Evolutionary conservation across 2,329 filamentous ascomycete species (phyloP).

Genomic region (Diaporthe longicolla): DNA sequence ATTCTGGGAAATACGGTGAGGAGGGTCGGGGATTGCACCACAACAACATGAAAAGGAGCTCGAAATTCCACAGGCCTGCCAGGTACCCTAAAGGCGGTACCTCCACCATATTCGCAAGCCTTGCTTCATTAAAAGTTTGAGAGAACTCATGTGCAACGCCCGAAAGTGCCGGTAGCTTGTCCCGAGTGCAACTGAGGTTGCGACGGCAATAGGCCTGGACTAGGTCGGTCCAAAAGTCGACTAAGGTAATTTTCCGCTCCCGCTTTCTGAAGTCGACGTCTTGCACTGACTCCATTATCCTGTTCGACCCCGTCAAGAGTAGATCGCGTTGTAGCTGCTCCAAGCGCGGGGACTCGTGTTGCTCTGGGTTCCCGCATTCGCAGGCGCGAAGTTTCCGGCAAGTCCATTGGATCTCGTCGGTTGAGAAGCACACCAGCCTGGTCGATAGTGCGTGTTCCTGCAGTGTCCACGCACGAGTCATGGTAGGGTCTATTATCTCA

Average conservation of each 20-base stretch:
- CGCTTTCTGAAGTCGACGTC: too few species aligned
- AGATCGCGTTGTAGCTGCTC: background rate
- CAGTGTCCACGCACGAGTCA: background rate
- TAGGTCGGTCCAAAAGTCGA: background rate
- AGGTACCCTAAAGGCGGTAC: background rate
- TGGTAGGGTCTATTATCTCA: background rate
- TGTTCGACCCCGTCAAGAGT: background rate
- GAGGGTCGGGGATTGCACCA: background rate
- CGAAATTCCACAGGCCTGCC: background rate
- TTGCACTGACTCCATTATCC: background rate
- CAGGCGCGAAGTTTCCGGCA: background rate
- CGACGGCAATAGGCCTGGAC: background rate
- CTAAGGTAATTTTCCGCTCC: too few species aligned
- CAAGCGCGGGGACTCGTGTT: background rate
- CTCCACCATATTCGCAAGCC: background rate
- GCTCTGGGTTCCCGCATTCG: background rate
- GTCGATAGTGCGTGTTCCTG: background rate
- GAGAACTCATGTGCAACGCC: background rate
- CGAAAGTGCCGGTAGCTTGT: background rate
- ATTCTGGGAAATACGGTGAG: background rate
- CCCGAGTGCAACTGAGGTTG: background rate
- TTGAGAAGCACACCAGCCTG: background rate
- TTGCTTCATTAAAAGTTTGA: background rate
- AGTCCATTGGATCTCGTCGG: constrained; percentile 1
- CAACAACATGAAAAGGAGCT: background rate